Evolutionary conservation across 441 rosid species (phyloP).

Genomic region (Rhodomyrtus psidioides): DNA sequence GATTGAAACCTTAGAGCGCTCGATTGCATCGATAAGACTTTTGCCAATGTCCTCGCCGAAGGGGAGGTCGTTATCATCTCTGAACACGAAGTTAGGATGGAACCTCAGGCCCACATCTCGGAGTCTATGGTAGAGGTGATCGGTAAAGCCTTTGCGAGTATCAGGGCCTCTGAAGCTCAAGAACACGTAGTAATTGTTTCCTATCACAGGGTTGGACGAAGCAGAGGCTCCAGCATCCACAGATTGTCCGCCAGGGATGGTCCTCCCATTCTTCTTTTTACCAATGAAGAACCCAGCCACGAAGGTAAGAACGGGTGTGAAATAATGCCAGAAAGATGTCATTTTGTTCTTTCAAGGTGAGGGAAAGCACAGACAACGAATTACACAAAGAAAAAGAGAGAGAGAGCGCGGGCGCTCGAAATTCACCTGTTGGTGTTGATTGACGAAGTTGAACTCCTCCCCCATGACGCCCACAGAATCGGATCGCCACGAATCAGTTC

Average conservation of each 20-base stretch:
- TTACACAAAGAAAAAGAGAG: too few species aligned
- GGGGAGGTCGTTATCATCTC: not conserved
- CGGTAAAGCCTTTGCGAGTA: not conserved
- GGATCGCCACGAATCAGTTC: too few species aligned
- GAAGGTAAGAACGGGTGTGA: too few species aligned
- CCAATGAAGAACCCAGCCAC: too few species aligned
- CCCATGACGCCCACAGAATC: too few species aligned
- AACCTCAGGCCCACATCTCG: not conserved
- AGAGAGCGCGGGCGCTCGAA: too few species aligned
- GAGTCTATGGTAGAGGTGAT: not conserved
- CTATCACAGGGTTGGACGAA: not conserved
- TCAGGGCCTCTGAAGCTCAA: not conserved
- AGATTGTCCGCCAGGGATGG: not conserved
- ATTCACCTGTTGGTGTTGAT: too few species aligned
- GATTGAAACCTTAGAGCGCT: not conserved
- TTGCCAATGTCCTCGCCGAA: accelerated
- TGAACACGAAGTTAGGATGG: not conserved
- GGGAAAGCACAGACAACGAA: too few species aligned
- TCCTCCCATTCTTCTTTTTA: too few species aligned
- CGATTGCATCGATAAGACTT: not conserved
- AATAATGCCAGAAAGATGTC: too few species aligned
- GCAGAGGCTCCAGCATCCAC: not conserved
- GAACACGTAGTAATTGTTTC: not conserved
- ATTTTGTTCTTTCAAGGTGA: not conserved
- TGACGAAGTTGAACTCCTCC: too few species aligned